These are phyloP conservation scores for Sarocladiaceae sp. DNA, from an alignment of 2,329 filamentous ascomycete genomes.

Conservation along the genomic window DNA sequence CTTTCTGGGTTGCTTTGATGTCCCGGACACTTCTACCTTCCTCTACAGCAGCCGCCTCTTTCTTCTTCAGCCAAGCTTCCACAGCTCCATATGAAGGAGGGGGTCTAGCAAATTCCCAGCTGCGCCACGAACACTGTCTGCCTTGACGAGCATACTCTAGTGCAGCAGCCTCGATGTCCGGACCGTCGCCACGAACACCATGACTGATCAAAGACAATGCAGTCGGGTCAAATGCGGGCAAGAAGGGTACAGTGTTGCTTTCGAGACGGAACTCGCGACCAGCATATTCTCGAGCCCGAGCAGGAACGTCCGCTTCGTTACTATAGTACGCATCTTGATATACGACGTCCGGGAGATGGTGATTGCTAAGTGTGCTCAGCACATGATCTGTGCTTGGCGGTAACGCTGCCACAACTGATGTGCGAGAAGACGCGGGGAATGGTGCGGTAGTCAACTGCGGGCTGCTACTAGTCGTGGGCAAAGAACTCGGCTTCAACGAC, in stretches of 20 bases:
- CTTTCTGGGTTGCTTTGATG: constrained; percentile 23
- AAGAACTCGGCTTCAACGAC: not conserved
- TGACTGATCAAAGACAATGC: constrained; percentile 50
- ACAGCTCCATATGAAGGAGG: constrained; percentile 73
- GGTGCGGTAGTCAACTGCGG: not conserved
- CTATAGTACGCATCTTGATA: constrained; percentile 88
- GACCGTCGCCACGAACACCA: constrained; percentile 32
- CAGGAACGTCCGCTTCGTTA: constrained; percentile 76
- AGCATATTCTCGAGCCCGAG: constrained; percentile 74
- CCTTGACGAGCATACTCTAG: constrained; percentile 43
- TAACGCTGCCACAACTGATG: not conserved
- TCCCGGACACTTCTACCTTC: constrained; percentile 3
- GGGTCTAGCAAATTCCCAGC: constrained; percentile 71
- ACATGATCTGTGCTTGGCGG: not conserved
- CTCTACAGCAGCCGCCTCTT: constrained; percentile 14
- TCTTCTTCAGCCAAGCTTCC: constrained; percentile 57
- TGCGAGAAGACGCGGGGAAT: not conserved
- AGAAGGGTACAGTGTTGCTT: constrained; percentile 70
- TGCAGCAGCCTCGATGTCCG: constrained; percentile 40
- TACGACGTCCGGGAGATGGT: constrained; percentile 57
- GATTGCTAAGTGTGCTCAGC: constrained; percentile 11
- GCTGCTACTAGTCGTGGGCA: not conserved
- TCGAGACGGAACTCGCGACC: constrained; percentile 79
- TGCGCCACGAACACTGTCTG: constrained; percentile 46
- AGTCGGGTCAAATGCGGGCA: constrained; percentile 71